Base-by-base conservation (phyloP, 1,139 yeast genomes). In the Magnusiomyces starmeri region DNA sequence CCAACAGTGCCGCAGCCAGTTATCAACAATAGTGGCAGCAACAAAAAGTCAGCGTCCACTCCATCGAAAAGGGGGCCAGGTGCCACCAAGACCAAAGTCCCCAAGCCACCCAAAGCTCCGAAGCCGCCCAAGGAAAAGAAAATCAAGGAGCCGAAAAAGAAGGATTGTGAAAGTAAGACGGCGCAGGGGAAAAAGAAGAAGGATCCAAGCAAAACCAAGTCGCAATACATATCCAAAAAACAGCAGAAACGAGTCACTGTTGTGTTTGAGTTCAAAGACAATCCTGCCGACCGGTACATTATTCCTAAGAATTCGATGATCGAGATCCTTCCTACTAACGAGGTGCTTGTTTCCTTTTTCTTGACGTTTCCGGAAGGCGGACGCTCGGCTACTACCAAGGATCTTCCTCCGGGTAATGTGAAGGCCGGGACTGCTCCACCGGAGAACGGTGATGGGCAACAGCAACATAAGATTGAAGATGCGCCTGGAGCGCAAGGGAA, bases 191-290 rank as follows among this genome's bases (percentile, higher is more conserved):
- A 48, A 37, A 53, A 53, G 40, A 53, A 53, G 24, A 51, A 54
- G 39, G 53, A 49, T 25, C 51, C 54, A 24, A 48, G 56, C 49
- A 52, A 54, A 43, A 46, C 62, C 20, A 56, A 57, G 50, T 49
- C 54, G 51, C 46, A 61, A 55, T 56, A 57, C 57, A 39, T 61
- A 26, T 55, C 63, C 14, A 63, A 62, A 41, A 61, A 61, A 49
- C 55, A 56, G 48, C 59, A 85, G 62, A 68, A 76, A 42, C 79
- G 81, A 61, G 89, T 95, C 0, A 85, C 87, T 48, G 67, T 92
- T 46, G 81, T 89, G 14, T 83, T 92, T 67, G 98, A 92, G 66
- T 90, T 82, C 68, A 77, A 77, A 40, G 97, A 92, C 60, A 83
- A 83, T 64, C 78, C 94, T 0, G 77, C 83, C 51, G 83, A 83